phyloP scores from a whole-genome alignment of 371 early-diverging fungal genomes.

The Homolaphlyctis polyrhiza region DNA sequence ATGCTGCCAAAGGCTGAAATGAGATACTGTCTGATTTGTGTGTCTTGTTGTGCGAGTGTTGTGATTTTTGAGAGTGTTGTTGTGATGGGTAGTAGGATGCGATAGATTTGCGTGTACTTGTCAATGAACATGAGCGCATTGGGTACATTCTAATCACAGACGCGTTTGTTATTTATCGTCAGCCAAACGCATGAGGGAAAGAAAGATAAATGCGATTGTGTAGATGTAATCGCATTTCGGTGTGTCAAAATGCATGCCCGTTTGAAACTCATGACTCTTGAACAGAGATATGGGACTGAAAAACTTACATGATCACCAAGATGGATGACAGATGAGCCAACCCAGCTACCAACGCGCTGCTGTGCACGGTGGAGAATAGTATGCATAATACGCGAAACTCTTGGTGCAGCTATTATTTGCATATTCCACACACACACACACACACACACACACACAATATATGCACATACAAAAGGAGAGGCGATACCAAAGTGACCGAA shows the following conservation, averaged over 20 bases:
- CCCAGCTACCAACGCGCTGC: slow-evolving; percentile 83
- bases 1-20: slow-evolving; percentile 63
- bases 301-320: slow-evolving; percentile 72
- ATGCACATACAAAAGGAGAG: no score
- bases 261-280: no score
- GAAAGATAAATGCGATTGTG: background rate
- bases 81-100: slow-evolving; percentile 86
- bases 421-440: no score
- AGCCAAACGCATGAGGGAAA: background rate
- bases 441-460: no score
- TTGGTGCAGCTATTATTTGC: slow-evolving; percentile 56
- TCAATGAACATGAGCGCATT: slow-evolving; percentile 87
- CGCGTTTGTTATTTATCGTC: background rate
- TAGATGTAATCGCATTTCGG: no score
- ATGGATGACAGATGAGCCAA: slow-evolving; percentile 93
- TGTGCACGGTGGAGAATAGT: slow-evolving; percentile 77
- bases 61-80: slow-evolving; percentile 70
- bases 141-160: slow-evolving; percentile 37
- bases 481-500: no score
- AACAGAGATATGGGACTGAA: background rate
- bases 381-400: slow-evolving; percentile 82
- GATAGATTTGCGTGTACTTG: slow-evolving; percentile 90
- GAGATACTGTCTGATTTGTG: slow-evolving; percentile 59
- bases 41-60: slow-evolving; percentile 31
- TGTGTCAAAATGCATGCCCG: no score